A percentile compares a stretch with the other conserved stretches of the same genome.
phyloP scores from a whole-genome alignment of 1,284 basidiomycete species.

The Puccinia polysora region DNA sequence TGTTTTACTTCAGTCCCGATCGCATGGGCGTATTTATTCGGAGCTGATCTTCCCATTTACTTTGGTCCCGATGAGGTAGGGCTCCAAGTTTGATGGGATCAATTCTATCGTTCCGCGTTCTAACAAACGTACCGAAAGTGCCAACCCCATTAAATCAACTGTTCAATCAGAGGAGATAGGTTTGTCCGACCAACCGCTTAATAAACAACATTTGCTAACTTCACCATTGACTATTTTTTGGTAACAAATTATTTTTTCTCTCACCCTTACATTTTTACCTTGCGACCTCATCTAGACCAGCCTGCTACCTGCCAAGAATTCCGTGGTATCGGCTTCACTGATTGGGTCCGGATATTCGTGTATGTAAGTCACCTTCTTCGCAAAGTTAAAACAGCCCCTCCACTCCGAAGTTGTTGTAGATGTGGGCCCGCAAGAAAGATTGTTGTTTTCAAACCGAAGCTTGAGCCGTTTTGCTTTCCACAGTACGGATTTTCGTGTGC shows the following conservation, averaged over 20 bases:
- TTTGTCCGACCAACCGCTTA: too few relatives aligned
- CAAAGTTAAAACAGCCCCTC: too few relatives aligned
- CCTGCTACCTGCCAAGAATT: conserved; percentile 57
- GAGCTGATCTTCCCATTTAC: not conserved
- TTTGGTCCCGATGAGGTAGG: conserved; percentile 3
- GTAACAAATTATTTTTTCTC: too few relatives aligned
- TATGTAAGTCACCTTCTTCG: conserved; percentile 59
- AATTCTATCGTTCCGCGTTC: not conserved
- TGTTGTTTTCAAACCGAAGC: too few relatives aligned
- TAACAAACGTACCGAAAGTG: conserved; percentile 13
- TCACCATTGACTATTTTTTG: too few relatives aligned
- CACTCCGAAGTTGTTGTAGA: too few relatives aligned
- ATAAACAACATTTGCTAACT: too few relatives aligned
- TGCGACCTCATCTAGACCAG: conserved; percentile 26
- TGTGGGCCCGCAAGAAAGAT: too few relatives aligned
- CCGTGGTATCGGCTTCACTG: conserved; percentile 74
- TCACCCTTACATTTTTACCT: not conserved
- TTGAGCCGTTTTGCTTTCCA: too few relatives aligned
- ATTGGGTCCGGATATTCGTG: conserved; percentile 79
- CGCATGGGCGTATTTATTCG: not conserved
- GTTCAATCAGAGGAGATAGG: conserved; percentile 9
- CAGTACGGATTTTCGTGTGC: conserved; percentile 82
- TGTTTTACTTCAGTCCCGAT: not conserved
- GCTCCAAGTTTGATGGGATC: conserved; percentile 29
- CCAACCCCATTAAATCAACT: not conserved